A percentile compares a stretch with the other conserved stretches of the same genome.
Evolutionary conservation across 2,329 filamentous ascomycete genomes (phyloP).

Genomic region (Coniochaeta sp.): DNA sequence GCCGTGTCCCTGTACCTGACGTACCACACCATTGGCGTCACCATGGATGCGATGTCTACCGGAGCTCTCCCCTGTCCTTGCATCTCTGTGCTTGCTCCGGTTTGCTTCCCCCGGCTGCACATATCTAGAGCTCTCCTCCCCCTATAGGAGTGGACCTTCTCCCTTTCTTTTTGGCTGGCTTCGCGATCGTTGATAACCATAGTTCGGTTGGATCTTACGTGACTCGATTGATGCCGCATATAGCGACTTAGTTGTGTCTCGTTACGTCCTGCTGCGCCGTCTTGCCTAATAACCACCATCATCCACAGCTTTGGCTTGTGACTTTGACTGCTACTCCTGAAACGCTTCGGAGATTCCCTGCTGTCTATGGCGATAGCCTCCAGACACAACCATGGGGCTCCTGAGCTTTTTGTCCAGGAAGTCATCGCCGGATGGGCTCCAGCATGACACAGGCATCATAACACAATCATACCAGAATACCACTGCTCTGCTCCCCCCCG

Average conservation of each 20-base stretch:
- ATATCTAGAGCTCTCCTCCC: neutral
- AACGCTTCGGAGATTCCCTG: neutral
- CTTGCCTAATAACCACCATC: neutral
- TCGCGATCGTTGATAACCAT: neutral
- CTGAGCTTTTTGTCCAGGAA: constrained; percentile 21
- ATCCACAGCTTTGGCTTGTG: neutral
- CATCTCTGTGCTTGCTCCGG: neutral
- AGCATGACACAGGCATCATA: constrained; percentile 8
- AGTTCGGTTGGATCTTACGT: neutral
- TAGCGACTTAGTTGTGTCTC: neutral
- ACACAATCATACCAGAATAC: constrained; percentile 14
- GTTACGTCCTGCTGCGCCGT: too few species aligned
- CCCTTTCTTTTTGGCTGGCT: neutral
- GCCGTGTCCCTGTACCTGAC: neutral
- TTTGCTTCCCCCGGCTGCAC: neutral
- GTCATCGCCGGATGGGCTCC: constrained; percentile 11
- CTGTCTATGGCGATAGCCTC: constrained; percentile 7
- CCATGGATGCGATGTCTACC: neutral
- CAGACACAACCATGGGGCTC: constrained; percentile 19
- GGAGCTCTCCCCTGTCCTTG: neutral
- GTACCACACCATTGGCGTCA: neutral
- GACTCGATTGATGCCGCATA: neutral
- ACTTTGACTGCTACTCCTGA: neutral
- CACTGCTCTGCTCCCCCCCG: constrained; percentile 9
- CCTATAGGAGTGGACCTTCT: neutral